These are phyloP conservation scores for Anethum foeniculum DNA, from an alignment of 140 eudicot species.

Conservation along the genomic window DNA sequence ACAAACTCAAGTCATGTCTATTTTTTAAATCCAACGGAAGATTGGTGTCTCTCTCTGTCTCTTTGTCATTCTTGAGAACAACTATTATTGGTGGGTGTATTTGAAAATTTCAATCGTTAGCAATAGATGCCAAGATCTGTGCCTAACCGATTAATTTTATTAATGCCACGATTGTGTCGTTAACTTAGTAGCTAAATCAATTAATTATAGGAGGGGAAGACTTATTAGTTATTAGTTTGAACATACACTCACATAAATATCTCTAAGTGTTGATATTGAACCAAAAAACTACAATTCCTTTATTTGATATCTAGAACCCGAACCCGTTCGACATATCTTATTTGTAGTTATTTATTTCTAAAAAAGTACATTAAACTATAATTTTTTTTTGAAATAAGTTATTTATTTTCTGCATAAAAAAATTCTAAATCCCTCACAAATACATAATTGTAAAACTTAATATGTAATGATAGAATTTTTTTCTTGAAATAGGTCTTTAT, in stretches of 20 bases:
- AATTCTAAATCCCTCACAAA: too few relatives aligned
- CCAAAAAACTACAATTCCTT: background rate
- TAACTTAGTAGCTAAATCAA: background rate
- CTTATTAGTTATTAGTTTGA: background rate
- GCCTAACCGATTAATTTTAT: background rate
- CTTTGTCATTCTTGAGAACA: background rate
- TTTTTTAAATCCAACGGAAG: constrained; percentile 12
- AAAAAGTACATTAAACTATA: too few relatives aligned
- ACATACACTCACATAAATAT: background rate
- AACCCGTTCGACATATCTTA: too few relatives aligned
- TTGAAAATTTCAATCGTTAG: background rate
- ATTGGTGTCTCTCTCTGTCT: background rate
- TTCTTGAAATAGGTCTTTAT: too few relatives aligned
- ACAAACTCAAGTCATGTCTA: constrained; percentile 18
- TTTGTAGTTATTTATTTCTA: too few relatives aligned
- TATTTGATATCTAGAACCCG: too few relatives aligned
- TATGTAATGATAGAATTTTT: too few relatives aligned
- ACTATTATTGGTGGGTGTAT: background rate
- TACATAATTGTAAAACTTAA: too few relatives aligned
- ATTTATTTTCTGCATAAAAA: too few relatives aligned
- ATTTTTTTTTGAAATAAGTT: too few relatives aligned
- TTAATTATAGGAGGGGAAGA: background rate
- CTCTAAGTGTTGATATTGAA: background rate
- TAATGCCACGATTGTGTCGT: background rate
- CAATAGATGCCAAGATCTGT: background rate